Conservation (phyloP, 2,329 filamentous ascomycete species). For the Cladophialophora exuberans region DNA sequence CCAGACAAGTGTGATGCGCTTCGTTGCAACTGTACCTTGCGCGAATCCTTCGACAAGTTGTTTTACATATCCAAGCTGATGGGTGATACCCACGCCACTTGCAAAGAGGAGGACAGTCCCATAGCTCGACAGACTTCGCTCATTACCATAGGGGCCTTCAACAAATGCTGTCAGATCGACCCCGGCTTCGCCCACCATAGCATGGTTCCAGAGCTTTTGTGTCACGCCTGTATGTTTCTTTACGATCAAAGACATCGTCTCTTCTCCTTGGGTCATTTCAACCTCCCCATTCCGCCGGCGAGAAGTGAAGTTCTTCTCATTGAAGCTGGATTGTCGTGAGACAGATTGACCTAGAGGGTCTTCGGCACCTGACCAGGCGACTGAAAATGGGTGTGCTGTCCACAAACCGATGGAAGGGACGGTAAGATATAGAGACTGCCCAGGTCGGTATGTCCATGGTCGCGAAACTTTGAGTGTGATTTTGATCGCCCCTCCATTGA, state of each 20-base stretch:
- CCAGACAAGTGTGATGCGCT: conserved; percentile 85
- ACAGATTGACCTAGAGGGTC: conserved; percentile 38
- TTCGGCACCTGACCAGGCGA: conserved; percentile 71
- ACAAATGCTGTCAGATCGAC: conserved; percentile 72
- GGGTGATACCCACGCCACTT: conserved; percentile 91
- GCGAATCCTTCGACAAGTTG: conserved; percentile 73
- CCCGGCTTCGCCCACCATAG: conserved; percentile 55
- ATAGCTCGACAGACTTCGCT: conserved; percentile 87
- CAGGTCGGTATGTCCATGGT: conserved; percentile 67
- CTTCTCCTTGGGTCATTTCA: conserved; percentile 50
- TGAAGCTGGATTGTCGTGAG: conserved; percentile 20
- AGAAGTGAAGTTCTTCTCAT: conserved; percentile 34
- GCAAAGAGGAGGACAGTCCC: conserved; percentile 90
- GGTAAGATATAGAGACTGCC: conserved; percentile 75
- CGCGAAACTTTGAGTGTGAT: conserved; percentile 72
- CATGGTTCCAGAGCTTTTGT: conserved; percentile 74
- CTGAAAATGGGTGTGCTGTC: conserved; percentile 78
- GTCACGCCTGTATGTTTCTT: conserved; percentile 89
- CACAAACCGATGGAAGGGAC: conserved; percentile 67
- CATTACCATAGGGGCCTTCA: conserved; percentile 86
- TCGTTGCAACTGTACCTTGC: conserved; percentile 74
- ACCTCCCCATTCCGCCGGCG: conserved; percentile 57
- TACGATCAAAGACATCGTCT: conserved; percentile 77
- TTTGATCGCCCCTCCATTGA: conserved; percentile 70
- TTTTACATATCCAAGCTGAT: conserved; percentile 85